A percentile compares a stretch with the other conserved stretches of the same genome.
These are phyloP conservation scores for Citrus trifoliata DNA, from an alignment of 345 rosid species.

Conservation along the genomic window DNA sequence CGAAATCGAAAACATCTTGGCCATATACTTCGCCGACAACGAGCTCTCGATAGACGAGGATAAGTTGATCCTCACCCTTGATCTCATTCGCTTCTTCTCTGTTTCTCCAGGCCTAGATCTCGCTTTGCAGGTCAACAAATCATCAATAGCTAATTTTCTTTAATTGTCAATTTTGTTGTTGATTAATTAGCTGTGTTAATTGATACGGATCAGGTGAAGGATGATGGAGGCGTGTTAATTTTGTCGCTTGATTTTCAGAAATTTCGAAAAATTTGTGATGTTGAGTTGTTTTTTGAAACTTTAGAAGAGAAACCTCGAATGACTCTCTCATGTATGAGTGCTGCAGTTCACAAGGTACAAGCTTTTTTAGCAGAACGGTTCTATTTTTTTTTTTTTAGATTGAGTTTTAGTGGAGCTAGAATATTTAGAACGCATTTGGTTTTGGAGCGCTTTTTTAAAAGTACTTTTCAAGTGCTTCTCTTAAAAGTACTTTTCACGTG, in stretches of 20 bases:
- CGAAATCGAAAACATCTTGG: conserved; percentile 40
- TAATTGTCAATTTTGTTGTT: not conserved
- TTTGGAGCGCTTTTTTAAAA: not conserved
- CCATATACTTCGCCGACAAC: conserved; percentile 57
- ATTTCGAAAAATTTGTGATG: conserved; percentile 51
- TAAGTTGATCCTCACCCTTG: conserved; percentile 44
- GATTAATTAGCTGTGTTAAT: not conserved
- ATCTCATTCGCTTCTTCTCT: conserved; percentile 71
- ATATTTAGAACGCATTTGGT: not conserved
- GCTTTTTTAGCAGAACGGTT: not conserved
- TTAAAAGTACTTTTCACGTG: not conserved
- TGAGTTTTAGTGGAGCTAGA: conserved; percentile 5
- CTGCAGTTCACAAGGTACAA: conserved; percentile 82
- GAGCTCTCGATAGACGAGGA: conserved; percentile 53
- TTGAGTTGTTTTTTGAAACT: conserved; percentile 50
- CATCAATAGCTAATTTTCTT: not conserved
- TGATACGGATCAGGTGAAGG: conserved; percentile 52
- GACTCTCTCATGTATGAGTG: conserved; percentile 72
- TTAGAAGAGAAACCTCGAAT: conserved; percentile 72
- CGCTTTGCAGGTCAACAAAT: conserved; percentile 54
- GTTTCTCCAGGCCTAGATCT: conserved; percentile 42
- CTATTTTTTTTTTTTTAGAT: not conserved
- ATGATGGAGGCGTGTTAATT: conserved; percentile 47
- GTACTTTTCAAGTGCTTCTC: not conserved
- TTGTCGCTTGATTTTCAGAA: conserved; percentile 69